A percentile compares a stretch with the other conserved stretches of the same genome.
Conservation (phyloP, 2,329 filamentous ascomycete genomes). For the Penicillium sp. region DNA sequence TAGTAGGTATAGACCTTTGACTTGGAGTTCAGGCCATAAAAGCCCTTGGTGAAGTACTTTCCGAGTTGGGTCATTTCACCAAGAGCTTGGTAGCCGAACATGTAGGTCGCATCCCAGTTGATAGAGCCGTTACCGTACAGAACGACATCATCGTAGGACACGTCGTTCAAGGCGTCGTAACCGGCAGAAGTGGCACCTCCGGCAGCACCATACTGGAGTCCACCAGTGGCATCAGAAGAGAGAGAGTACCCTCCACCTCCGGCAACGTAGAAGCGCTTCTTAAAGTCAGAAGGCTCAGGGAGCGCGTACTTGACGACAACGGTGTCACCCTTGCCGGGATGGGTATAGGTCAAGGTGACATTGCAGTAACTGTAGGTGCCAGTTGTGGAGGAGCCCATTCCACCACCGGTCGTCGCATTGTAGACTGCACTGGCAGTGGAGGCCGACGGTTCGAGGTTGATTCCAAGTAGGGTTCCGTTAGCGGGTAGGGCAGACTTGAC, state of each 20-base stretch:
- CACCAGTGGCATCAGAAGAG: slow-evolving; percentile 42
- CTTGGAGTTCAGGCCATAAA: slow-evolving; percentile 40
- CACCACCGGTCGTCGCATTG: slow-evolving; percentile 34
- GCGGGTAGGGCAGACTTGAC: slow-evolving; percentile 49
- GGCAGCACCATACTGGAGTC: slow-evolving; percentile 48
- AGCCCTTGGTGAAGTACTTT: slow-evolving; percentile 48
- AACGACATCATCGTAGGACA: slow-evolving; percentile 42
- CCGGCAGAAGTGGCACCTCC: slow-evolving; percentile 50
- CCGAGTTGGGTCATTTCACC: slow-evolving; percentile 57
- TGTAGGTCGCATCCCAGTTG: slow-evolving; percentile 39
- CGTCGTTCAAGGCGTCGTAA: slow-evolving; percentile 48
- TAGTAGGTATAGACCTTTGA: slow-evolving; percentile 52
- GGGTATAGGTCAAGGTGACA: slow-evolving; percentile 48
- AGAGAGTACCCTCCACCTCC: slow-evolving; percentile 52
- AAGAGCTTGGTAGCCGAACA: slow-evolving; percentile 53
- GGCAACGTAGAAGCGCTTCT: slow-evolving; percentile 52
- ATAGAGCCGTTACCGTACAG: slow-evolving; percentile 54
- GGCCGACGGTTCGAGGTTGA: slow-evolving; percentile 47
- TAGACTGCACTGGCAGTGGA: slow-evolving; percentile 47
- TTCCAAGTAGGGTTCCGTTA: slow-evolving; percentile 48
- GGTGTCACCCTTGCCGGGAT: slow-evolving; percentile 45
- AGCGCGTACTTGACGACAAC: slow-evolving; percentile 44
- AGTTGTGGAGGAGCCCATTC: slow-evolving; percentile 27
- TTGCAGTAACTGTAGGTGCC: slow-evolving; percentile 43
- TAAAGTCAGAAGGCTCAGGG: slow-evolving; percentile 41